Evolutionary conservation across 2,329 filamentous ascomycete genomes (phyloP), one percentile per base, ranked within the genome.

Genomic region (Elsinoe australis): DNA sequence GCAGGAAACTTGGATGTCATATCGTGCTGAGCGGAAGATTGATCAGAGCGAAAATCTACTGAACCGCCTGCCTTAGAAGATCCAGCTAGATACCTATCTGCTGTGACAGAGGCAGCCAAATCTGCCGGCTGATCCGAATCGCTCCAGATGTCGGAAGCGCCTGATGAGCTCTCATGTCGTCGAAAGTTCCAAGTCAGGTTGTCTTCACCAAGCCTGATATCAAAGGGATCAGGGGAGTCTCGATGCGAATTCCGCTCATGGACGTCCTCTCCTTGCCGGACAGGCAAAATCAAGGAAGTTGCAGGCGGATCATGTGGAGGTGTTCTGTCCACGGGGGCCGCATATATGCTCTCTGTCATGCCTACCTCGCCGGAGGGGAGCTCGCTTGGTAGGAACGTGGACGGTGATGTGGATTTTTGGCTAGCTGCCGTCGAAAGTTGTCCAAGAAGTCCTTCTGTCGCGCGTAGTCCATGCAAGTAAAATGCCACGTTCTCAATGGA

Each of bases 161-260:
- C 54, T 19, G 53, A 51, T 31, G 52, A 55, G 5, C 50, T 45
- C 42, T 59, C 56, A 42, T 58, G 62, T 36, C 59, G 56, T 17
- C 63, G 55, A 8, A 58, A 59, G 6, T 59, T 56, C 61, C 61
- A 66, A 35, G 61, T 64, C 22, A 62, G 52, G 42, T 65, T 66
- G 49, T 66, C 62, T 31, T 66, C 63, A 4, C 63, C 63, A 18
- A 58, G 53, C 14, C 57, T 54, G 29, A 66, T 66, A 12, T 63
- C 63, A 15, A 59, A 51, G 7, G 51, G 48, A 36, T 50, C 51
- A 5, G 48, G 24, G n/a, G n/a, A n/a, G n/a, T n/a, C n/a, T n/a
- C n/a, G n/a, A n/a, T n/a, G n/a, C n/a, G n/a, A n/a, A n/a, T n/a
- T n/a, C n/a, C n/a, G n/a, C n/a, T n/a, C n/a, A n/a, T 45, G 29